Conservation (phyloP, 2,329 filamentous ascomycete genomes). For the Colletotrichum orbiculare region DNA sequence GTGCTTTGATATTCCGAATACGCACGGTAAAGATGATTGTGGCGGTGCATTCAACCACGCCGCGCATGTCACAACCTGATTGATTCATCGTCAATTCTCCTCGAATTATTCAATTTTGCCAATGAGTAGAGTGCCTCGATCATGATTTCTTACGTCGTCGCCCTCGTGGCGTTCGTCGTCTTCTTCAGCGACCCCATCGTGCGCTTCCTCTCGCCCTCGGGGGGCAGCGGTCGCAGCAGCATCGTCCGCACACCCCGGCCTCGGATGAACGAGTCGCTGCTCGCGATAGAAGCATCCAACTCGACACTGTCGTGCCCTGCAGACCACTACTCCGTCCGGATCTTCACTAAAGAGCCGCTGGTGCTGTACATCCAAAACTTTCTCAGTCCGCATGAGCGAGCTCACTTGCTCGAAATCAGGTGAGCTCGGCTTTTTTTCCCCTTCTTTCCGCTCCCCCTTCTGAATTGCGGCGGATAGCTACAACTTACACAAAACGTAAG, state of each 20-base stretch:
- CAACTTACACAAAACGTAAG: conserved; percentile 42
- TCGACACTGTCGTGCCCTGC: conserved; percentile 50
- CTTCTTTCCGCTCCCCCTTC: background rate
- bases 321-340: conserved; percentile 58
- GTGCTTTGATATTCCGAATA: conserved; percentile 2
- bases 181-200: conserved; percentile 57
- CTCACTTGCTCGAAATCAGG: conserved; percentile 63
- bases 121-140: background rate
- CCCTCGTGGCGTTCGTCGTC: conserved; percentile 53
- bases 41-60: conserved; percentile 14
- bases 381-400: conserved; percentile 55
- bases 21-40: conserved; percentile 14
- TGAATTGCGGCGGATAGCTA: background rate
- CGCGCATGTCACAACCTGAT: background rate
- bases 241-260: conserved; percentile 53
- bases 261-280: conserved; percentile 60
- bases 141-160: conserved; percentile 60
- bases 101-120: too few species aligned
- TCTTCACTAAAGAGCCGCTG: conserved; percentile 61
- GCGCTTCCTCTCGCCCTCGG: conserved; percentile 47
- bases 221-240: conserved; percentile 42
- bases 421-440: conserved; percentile 41
- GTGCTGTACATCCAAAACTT: conserved; percentile 67
- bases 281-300: conserved; percentile 58
- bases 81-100: too few species aligned